phyloP scores from a whole-genome alignment of 768 basidiomycete species.

The Pisolithus orientalis region DNA sequence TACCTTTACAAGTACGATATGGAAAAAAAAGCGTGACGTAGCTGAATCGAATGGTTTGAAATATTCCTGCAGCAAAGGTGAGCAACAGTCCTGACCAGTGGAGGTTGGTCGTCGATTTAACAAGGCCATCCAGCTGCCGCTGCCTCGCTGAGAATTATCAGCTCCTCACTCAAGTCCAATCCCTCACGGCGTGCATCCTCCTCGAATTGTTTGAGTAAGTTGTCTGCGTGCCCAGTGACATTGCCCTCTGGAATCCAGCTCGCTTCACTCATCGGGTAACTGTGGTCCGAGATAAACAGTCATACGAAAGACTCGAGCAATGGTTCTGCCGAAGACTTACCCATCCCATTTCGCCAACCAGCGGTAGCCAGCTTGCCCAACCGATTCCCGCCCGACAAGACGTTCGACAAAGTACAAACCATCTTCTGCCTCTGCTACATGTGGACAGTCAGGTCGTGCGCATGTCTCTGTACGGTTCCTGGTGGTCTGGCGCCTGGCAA shows the following conservation, averaged over 20 bases:
- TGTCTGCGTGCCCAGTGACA: conserved; percentile 12
- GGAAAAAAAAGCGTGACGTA: too few relatives aligned
- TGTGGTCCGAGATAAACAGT: not conserved
- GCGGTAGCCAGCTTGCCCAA: conserved; percentile 8
- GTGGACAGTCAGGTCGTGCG: conserved; percentile 21
- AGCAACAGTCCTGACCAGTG: not conserved
- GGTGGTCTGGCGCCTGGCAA: conserved; percentile 8
- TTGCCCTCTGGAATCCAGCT: conserved; percentile 27
- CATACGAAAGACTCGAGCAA: not conserved
- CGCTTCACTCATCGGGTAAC: conserved; percentile 23
- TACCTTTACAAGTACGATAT: too few relatives aligned
- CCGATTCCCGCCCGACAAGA: conserved; percentile 21
- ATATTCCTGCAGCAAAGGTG: too few relatives aligned
- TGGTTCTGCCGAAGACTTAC: conserved; percentile 8
- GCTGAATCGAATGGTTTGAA: too few relatives aligned
- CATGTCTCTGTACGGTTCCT: conserved; percentile 11
- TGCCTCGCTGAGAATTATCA: conserved; percentile 21
- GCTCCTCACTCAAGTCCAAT: conserved; percentile 7
- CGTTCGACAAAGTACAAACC: conserved; percentile 21
- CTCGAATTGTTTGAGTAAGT: conserved; percentile 12
- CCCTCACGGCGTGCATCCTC: conserved; percentile 14
- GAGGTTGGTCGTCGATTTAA: not conserved
- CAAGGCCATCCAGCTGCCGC: conserved; percentile 12
- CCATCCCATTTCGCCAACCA: conserved; percentile 32
- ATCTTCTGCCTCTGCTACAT: conserved; percentile 1